phyloP scores from a whole-genome alignment of 73 alveolate species.

The Paramecium caudatum region DNA sequence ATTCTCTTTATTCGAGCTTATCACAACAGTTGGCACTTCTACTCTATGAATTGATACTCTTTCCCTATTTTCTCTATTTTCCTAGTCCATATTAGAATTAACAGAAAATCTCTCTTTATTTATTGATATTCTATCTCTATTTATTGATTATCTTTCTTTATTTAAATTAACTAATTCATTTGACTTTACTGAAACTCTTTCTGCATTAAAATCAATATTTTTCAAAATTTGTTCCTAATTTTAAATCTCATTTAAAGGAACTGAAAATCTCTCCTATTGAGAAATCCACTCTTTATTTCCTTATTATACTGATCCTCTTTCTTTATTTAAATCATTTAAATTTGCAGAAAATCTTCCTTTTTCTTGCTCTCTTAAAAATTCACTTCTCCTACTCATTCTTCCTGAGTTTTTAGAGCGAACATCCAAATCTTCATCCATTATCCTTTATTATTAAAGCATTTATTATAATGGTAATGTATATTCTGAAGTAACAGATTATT shows the following conservation, averaged over 20 bases:
- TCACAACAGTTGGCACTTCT: too few relatives aligned
- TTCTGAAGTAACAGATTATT: conserved; percentile 30
- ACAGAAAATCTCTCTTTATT: neutral
- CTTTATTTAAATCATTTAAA: neutral
- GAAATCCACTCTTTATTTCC: conserved; percentile 17
- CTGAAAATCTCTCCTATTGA: conserved; percentile 9
- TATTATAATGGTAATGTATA: conserved; percentile 3
- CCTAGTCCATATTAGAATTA: neutral
- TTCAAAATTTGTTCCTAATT: neutral
- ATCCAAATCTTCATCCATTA: neutral
- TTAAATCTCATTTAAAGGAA: neutral
- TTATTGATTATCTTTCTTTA: conserved; percentile 1
- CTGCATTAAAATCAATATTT: neutral
- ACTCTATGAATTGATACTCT: too few relatives aligned
- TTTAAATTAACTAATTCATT: neutral
- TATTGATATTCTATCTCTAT: too few relatives aligned
- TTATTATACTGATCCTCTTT: neutral
- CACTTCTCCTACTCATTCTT: conserved; percentile 45
- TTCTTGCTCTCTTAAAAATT: neutral
- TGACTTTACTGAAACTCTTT: conserved; percentile 2
- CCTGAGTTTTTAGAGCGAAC: neutral
- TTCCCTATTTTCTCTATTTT: neutral
- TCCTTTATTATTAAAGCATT: neutral
- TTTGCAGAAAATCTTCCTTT: conserved; percentile 9
- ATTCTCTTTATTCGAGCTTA: too few relatives aligned